A percentile compares a stretch with the other conserved stretches of the same genome.
Conservation (phyloP, 2,329 filamentous ascomycete genomes). For the Colletotrichum sp. region DNA sequence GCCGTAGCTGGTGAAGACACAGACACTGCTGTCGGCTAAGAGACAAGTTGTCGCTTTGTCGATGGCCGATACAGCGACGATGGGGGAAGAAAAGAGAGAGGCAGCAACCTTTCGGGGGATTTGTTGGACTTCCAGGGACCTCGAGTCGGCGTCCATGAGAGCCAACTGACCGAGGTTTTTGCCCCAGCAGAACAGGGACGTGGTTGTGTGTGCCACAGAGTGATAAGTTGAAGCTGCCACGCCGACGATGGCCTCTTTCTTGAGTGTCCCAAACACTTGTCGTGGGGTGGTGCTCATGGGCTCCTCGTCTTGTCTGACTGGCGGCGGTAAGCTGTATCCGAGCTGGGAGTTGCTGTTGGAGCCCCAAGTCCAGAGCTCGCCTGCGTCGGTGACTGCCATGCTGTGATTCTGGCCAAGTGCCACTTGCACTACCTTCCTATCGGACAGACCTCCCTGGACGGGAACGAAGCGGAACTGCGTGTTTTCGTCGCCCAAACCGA, state of each 20-base stretch:
- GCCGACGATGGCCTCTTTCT: constrained; percentile 82
- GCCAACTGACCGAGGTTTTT: constrained; percentile 95
- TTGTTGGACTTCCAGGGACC: constrained; percentile 83
- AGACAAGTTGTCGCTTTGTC: constrained; percentile 88
- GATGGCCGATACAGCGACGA: constrained; percentile 83
- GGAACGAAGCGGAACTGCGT: constrained; percentile 87
- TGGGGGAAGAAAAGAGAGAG: constrained; percentile 75
- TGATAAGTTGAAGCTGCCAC: constrained; percentile 90
- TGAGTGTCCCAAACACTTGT: constrained; percentile 90
- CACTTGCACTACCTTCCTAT: constrained; percentile 77
- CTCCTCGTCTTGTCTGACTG: constrained; percentile 76
- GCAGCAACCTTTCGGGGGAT: constrained; percentile 87
- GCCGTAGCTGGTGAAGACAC: constrained; percentile 94
- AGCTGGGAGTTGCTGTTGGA: constrained; percentile 86
- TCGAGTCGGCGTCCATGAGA: constrained; percentile 92
- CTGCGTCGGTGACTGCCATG: constrained; percentile 81
- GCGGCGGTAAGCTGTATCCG: constrained; percentile 77
- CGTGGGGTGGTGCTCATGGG: constrained; percentile 81
- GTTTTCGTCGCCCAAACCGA: constrained; percentile 88
- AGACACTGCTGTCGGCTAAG: constrained; percentile 86
- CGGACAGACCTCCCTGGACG: constrained; percentile 76
- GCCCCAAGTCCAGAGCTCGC: constrained; percentile 96
- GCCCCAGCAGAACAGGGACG: constrained; percentile 89
- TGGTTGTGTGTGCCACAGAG: constrained; percentile 84
- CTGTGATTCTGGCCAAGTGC: constrained; percentile 92